Evolutionary conservation across 2,329 filamentous ascomycete species (phyloP), one percentile per base, ranked within the genome.

Genomic region (Colletotrichum sp.): DNA sequence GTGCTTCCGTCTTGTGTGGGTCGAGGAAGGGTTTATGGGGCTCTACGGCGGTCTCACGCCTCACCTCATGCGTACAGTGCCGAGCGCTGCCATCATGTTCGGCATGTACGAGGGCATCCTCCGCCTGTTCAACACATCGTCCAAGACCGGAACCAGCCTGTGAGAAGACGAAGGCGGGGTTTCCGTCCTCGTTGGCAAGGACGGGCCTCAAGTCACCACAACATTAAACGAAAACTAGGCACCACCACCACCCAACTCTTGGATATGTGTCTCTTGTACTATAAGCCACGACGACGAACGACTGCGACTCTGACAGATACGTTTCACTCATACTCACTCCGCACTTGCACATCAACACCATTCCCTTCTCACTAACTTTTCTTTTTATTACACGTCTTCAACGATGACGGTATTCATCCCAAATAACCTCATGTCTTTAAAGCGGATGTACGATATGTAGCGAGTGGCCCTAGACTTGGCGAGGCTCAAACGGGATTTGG

Each of bases 71-170:
- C 91, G 96, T 77, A 96, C 96, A 8, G 96, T 98, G 8, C 96
- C 96, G 2, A 97, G 94, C 79, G 96, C 96, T 9, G 96, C 95
- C 79, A 98, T 98, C 84, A 98, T 98, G 94, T 98, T 98, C 84
- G 96, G 95, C 85, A 97, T 97, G 88, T 98, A 92, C 81, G 90
- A 92, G 81, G 89, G 87, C 71, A 91, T 92, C 59, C 84, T 92
- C 34, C 86, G 87, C 8, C 79, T 90, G 8, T 87, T 89, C 75
- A 80, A 87, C 74, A 68, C 72, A 16, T 65, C 77, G 5, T 75
- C 69, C 44, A 78, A 77, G n/a, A 57, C 74, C 9, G 48, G 32
- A 27, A 39, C 69, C 16, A 75, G 30, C 30, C 52, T 75, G 63
- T 75, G 44, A 64, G 12, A 36, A 39, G 44, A 48, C 52, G 12